Evolutionary conservation across 768 basidiomycete genomes (phyloP).

Genomic region (Pisolithus tinctorius): DNA sequence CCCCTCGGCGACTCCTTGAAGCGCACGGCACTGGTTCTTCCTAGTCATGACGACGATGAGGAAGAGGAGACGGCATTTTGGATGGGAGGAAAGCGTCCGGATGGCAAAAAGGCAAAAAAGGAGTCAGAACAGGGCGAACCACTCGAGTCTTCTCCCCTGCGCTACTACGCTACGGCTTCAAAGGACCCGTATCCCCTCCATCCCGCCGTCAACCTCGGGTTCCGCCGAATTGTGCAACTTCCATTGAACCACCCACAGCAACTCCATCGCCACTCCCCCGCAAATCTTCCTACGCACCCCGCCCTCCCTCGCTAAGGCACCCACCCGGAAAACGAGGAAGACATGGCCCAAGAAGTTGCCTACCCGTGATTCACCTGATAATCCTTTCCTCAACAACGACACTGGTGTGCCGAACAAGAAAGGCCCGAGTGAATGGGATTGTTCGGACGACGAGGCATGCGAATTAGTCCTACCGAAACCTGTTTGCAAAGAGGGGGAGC

Average conservation of each 20-base stretch:
- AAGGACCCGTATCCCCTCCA: conserved; percentile 56
- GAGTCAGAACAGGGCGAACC: conserved; percentile 5
- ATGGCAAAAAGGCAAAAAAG: conserved; percentile 2
- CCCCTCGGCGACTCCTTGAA: too few relatives aligned
- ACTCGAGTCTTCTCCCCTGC: conserved; percentile 25
- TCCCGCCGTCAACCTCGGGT: conserved; percentile 43
- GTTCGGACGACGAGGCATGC: conserved; percentile 27
- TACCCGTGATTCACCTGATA: conserved; percentile 59
- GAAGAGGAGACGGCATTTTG: conserved; percentile 38
- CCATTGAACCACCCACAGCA: conserved; percentile 15
- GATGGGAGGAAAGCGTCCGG: conserved; percentile 12
- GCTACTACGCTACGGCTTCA: conserved; percentile 26
- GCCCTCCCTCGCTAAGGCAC: conserved; percentile 4
- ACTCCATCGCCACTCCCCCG: conserved; percentile 20
- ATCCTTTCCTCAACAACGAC: conserved; percentile 57
- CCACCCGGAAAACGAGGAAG: conserved; percentile 36
- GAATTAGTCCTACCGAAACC: conserved; percentile 27
- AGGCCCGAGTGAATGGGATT: conserved; percentile 22
- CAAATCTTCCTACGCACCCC: conserved; percentile 15
- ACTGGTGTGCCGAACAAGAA: conserved; percentile 13
- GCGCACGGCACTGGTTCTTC: conserved; percentile 27
- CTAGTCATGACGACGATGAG: conserved; percentile 43
- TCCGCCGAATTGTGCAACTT: conserved; percentile 20
- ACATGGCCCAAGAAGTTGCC: conserved; percentile 23
- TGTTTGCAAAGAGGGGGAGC: conserved; percentile 29